phyloP scores from a whole-genome alignment of 805 yeast genomes.

The Hanseniaspora jakobsenii region DNA sequence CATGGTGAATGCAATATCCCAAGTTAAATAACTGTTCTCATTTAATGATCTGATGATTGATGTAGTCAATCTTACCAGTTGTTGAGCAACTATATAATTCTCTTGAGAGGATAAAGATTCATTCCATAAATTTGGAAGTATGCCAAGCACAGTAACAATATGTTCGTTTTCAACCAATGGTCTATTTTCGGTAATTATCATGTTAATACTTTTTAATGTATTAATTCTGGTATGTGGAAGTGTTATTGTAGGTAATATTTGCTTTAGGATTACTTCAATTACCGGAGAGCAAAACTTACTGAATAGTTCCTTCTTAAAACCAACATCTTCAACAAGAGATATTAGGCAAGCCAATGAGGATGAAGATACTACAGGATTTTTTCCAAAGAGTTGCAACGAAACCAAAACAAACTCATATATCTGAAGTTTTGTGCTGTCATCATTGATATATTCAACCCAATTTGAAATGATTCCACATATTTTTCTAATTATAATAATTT shows the following conservation, averaged over 20 bases:
- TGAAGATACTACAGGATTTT: slow-evolving; percentile 71
- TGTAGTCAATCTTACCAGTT: slow-evolving; percentile 44
- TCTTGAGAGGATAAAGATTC: slow-evolving; percentile 25
- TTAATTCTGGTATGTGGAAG: slow-evolving; percentile 68
- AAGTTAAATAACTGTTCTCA: slow-evolving; percentile 37
- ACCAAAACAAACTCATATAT: slow-evolving; percentile 47
- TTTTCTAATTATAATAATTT: slow-evolving; percentile 53
- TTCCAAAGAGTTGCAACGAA: slow-evolving; percentile 37
- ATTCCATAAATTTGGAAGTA: slow-evolving; percentile 67
- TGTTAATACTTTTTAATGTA: slow-evolving; percentile 54
- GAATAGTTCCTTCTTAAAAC: slow-evolving; percentile 58
- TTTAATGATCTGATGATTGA: slow-evolving; percentile 47
- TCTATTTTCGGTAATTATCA: slow-evolving; percentile 50
- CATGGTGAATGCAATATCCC: slow-evolving; percentile 52
- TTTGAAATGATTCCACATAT: slow-evolving; percentile 64
- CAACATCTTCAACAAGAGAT: slow-evolving; percentile 73
- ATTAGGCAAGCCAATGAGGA: slow-evolving; percentile 62
- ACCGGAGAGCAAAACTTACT: slow-evolving; percentile 49
- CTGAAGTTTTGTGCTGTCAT: slow-evolving; percentile 42
- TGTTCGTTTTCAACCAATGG: slow-evolving; percentile 46
- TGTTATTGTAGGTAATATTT: slow-evolving; percentile 38
- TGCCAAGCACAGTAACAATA: slow-evolving; percentile 38
- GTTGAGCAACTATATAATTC: slow-evolving; percentile 39
- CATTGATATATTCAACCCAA: slow-evolving; percentile 63
- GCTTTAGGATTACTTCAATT: slow-evolving; percentile 36